Conservation (phyloP, 2,329 filamentous ascomycete species). For the Colletotrichum navitas region DNA sequence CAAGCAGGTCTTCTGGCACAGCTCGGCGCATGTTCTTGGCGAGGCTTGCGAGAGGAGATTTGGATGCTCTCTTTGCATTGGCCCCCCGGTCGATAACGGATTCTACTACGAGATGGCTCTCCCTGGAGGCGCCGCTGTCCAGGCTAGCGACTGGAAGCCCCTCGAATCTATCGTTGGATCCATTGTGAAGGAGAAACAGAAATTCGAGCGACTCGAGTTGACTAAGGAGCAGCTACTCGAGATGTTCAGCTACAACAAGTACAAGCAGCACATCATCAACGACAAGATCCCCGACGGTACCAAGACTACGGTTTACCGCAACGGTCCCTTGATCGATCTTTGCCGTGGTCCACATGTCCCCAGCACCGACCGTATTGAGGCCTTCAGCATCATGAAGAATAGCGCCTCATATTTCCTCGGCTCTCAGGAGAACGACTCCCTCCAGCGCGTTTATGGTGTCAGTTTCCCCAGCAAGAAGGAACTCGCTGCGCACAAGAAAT, state of each 20-base stretch:
- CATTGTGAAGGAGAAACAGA: slow-evolving; percentile 97
- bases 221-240: slow-evolving; percentile 92
- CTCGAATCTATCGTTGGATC: slow-evolving; percentile 84
- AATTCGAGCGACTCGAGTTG: slow-evolving; percentile 89
- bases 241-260: slow-evolving; percentile 93
- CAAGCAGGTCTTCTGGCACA: slow-evolving; percentile 98
- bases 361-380: slow-evolving; percentile 85
- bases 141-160: slow-evolving; percentile 83
- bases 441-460: slow-evolving; percentile 96
- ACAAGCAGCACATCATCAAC: slow-evolving; percentile 98
- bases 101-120: slow-evolving; percentile 88
- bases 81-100: slow-evolving; percentile 89
- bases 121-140: slow-evolving; percentile 77
- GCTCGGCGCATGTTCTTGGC: slow-evolving; percentile 90
- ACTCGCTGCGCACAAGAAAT: slow-evolving; percentile 92
- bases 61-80: slow-evolving; percentile 92
- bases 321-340: slow-evolving; percentile 93
- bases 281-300: slow-evolving; percentile 91
- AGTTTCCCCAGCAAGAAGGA: slow-evolving; percentile 96
- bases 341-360: slow-evolving; percentile 96
- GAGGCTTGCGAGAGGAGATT: slow-evolving; percentile 93
- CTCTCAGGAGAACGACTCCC: slow-evolving; percentile 91
- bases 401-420: slow-evolving; percentile 89
- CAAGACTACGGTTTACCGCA: slow-evolving; percentile 93
- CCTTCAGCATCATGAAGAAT: slow-evolving; percentile 82